phyloP scores from a whole-genome alignment of 805 yeast genomes.

The Yamadazyma paraphyllophila region DNA sequence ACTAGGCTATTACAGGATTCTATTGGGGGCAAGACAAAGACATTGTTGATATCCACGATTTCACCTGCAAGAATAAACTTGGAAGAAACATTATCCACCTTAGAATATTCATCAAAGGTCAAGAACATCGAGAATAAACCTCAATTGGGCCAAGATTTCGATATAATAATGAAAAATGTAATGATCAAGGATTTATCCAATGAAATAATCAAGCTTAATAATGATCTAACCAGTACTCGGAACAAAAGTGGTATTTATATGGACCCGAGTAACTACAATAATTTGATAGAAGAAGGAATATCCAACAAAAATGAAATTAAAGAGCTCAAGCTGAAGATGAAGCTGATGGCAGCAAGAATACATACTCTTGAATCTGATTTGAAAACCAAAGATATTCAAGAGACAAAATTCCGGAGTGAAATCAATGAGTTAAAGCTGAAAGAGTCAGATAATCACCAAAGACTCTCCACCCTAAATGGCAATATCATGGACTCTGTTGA shows the following conservation, averaged over 20 bases:
- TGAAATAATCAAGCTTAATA: slow-evolving; percentile 55
- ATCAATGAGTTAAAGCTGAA: slow-evolving; percentile 8
- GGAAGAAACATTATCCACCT: slow-evolving; percentile 81
- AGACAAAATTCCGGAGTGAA: background rate
- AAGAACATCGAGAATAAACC: slow-evolving; percentile 70
- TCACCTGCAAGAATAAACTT: slow-evolving; percentile 77
- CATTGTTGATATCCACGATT: slow-evolving; percentile 83
- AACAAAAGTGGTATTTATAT: slow-evolving; percentile 64
- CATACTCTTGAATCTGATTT: slow-evolving; percentile 5
- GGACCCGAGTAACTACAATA: slow-evolving; percentile 54
- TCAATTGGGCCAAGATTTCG: slow-evolving; percentile 44
- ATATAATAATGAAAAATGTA: slow-evolving; percentile 48
- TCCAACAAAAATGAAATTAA: slow-evolving; percentile 14
- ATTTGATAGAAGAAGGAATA: slow-evolving; percentile 16
- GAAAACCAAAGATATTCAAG: slow-evolving; percentile 4
- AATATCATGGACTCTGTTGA: slow-evolving; percentile 3
- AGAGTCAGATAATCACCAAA: slow-evolving; percentile 1
- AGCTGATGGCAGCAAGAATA: slow-evolving; percentile 3
- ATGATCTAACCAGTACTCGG: slow-evolving; percentile 62
- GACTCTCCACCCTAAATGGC: background rate
- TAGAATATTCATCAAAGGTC: slow-evolving; percentile 86
- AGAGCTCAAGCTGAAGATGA: slow-evolving; percentile 13
- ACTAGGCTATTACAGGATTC: slow-evolving; percentile 77
- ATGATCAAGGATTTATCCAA: slow-evolving; percentile 51
- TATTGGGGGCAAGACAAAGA: slow-evolving; percentile 84